Conservation (phyloP, 148 eudicot genomes). For the Amaranthus hypochondriacus region DNA sequence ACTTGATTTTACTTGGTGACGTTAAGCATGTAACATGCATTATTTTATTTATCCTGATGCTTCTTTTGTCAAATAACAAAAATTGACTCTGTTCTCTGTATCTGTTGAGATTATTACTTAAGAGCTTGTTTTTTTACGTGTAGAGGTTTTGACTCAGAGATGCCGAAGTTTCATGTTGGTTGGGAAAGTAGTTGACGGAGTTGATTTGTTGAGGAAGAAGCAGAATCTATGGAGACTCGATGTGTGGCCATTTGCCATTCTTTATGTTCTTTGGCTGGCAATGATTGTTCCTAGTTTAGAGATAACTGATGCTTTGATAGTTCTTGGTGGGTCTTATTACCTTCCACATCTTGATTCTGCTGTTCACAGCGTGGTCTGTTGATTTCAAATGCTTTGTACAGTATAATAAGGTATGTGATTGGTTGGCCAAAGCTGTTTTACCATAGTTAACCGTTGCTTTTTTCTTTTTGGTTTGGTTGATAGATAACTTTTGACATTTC, state of each 20-base stretch:
- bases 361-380: conserved; percentile 91
- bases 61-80: no score
- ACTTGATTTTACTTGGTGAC: no score
- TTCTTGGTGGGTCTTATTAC: conserved; percentile 54
- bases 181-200: conserved; percentile 82
- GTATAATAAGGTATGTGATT: conserved; percentile 56
- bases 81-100: background rate
- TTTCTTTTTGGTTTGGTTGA: background rate
- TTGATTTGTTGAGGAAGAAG: conserved; percentile 70
- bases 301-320: conserved; percentile 52
- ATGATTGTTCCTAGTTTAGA: conserved; percentile 66
- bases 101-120: background rate
- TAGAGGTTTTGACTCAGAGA: conserved; percentile 23
- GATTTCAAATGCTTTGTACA: conserved; percentile 80
- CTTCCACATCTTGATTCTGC: conserved; percentile 59
- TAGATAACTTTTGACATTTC: no score
- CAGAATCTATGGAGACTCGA: conserved; percentile 73
- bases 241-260: conserved; percentile 64
- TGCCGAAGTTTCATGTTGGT: conserved; percentile 71
- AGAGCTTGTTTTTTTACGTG: background rate
- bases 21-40: no score
- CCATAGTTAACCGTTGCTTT: background rate
- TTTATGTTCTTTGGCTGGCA: conserved; percentile 57
- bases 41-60: no score
- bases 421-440: background rate